Base-by-base conservation (phyloP, 2,329 filamentous ascomycete species). In the Ascosphaera apis region DNA sequence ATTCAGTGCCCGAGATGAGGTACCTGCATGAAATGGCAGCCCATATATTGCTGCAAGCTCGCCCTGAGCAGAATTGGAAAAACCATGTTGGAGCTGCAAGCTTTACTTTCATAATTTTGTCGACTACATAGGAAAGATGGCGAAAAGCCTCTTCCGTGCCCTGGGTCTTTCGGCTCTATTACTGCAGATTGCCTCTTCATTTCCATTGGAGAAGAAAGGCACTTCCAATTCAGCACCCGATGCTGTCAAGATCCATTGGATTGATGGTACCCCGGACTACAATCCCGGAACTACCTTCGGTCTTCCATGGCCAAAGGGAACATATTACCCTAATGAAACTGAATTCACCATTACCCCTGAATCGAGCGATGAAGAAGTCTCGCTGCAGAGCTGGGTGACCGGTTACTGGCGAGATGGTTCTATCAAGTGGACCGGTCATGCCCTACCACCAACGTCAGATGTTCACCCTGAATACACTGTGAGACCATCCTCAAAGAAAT, bases 401-500 rank as follows among this genome's bases (percentile, higher is more conserved):
- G 66, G 62, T 0, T 68, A 66, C 46, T 73, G 68, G 69, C 57
- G 61, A 1, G 69, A 73, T 48, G 65, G 63, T 17, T 69, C 68
- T 0, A 55, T 71, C 36, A 72, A 72, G 45, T 73, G 69, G 69
- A 69, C 64, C 2, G 67, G 59, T 0, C 69, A 72, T 44, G 66
- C 68, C 0, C 52, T 72, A 31, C 48, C 58, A 9, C 58, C 53
- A 3, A 57, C 56, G 0, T 56, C 60, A 1, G 44, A 42, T 0
- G 46, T 57, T 2, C 46, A 53, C 3, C 54, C 58, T 2, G 53
- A 55, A 13, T 68, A 67, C 44, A 60, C 51, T 0, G 49, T 66
- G 30, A 25, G 11, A 11, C 21, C 36, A 39, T 52, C 37, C 45
- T 37, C 15, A 47, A 45, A 9, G 15, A 8, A 12, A 17, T 38